Percentiles rank a stretch among this genome's conserved stretches.
Evolutionary conservation across 2,329 filamentous ascomycete species (phyloP).

Genomic region (Ilyonectria destructans): DNA sequence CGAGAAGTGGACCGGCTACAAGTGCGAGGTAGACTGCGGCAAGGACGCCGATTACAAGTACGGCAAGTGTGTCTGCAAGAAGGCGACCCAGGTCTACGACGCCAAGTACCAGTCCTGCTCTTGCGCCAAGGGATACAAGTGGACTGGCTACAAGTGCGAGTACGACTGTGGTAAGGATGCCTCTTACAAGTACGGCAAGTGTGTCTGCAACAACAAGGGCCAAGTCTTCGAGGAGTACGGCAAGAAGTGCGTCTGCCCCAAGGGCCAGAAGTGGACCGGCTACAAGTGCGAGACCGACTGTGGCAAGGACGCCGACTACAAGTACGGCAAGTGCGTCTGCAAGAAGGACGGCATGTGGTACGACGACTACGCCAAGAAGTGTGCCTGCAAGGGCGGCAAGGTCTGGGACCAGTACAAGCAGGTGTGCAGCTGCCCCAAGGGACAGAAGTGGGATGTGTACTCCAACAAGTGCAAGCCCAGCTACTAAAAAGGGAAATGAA

Average conservation of each 20-base stretch:
- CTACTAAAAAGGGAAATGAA: background rate
- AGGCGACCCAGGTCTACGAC: background rate
- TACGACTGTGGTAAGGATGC: conserved; percentile 31
- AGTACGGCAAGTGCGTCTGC: conserved; percentile 13
- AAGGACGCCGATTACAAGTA: conserved; percentile 12
- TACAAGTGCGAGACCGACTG: conserved; percentile 22
- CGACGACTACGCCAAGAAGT: background rate
- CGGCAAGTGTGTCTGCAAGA: conserved; percentile 7
- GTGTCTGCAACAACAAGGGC: conserved; percentile 18
- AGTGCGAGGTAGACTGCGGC: conserved; percentile 13
- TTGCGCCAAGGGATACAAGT: conserved; percentile 13
- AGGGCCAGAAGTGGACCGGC: conserved; percentile 17
- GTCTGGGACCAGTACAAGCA: conserved; percentile 1
- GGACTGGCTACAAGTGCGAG: conserved; percentile 19
- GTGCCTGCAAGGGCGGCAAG: background rate
- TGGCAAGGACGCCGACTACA: conserved; percentile 5
- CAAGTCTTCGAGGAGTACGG: background rate
- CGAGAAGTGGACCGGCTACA: conserved; percentile 13
- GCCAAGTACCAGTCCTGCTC: conserved; percentile 5
- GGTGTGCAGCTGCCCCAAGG: conserved; percentile 2
- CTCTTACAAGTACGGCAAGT: conserved; percentile 1
- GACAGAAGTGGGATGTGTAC: background rate
- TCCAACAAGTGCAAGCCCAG: conserved; percentile 1
- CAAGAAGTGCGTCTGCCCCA: conserved; percentile 12
- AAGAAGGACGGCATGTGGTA: background rate